phyloP scores from a whole-genome alignment of 495 filamentous ascomycete species.

The Xylaria longipes region DNA sequence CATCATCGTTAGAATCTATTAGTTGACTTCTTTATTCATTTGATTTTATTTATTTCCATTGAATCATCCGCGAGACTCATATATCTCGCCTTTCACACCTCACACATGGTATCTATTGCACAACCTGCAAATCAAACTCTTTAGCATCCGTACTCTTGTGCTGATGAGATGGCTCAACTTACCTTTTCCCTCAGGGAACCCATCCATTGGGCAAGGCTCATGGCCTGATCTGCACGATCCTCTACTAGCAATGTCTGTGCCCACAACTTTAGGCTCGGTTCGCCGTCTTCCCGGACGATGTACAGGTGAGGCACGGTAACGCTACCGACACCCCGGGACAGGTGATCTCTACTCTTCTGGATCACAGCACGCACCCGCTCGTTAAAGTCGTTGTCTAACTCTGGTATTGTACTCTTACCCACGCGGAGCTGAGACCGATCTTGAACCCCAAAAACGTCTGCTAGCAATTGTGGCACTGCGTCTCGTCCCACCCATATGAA shows the following conservation, averaged over 20 bases:
- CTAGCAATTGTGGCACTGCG: slow-evolving; percentile 84
- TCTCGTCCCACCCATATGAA: slow-evolving; percentile 97
- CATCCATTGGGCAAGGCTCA: slow-evolving; percentile 94
- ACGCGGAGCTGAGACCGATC: slow-evolving; percentile 84
- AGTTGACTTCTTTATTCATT: slow-evolving; percentile 19
- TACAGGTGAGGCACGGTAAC: slow-evolving; percentile 93
- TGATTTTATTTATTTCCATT: slow-evolving; percentile 1
- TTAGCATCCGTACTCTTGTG: slow-evolving; percentile 26
- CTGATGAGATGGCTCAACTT: slow-evolving; percentile 49
- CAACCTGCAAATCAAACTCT: slow-evolving; percentile 41
- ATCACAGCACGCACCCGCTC: slow-evolving; percentile 88
- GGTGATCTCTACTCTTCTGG: slow-evolving; percentile 88
- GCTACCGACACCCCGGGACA: slow-evolving; percentile 83
- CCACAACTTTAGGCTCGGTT: slow-evolving; percentile 94
- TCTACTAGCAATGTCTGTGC: slow-evolving; percentile 95
- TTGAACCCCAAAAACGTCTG: slow-evolving; percentile 86
- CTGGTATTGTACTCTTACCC: slow-evolving; percentile 84
- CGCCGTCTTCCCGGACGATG: slow-evolving; percentile 91
- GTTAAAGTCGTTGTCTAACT: slow-evolving; percentile 95
- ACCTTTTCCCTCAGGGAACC: slow-evolving; percentile 95
- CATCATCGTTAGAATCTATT: slow-evolving; percentile 12
- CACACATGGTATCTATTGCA: slow-evolving; percentile 41
- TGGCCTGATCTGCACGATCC: slow-evolving; percentile 90
- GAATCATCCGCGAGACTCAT: not conserved
- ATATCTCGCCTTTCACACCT: not conserved